Conservation (phyloP, 2,329 filamentous ascomycete genomes). For the Pseudogymnoascus sp. region DNA sequence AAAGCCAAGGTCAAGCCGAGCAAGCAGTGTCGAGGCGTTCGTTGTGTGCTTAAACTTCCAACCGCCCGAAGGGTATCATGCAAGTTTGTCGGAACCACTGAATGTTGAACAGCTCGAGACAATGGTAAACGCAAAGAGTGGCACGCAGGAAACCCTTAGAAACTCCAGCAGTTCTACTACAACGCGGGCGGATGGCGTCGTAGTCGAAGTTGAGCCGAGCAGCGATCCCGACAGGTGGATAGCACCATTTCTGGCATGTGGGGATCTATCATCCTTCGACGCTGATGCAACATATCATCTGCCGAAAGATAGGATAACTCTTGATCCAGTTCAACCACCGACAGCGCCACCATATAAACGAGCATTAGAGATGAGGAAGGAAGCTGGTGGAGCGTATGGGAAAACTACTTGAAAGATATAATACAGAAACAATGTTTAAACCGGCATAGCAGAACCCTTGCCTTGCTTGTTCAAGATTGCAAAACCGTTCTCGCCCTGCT, state of each 20-base stretch:
- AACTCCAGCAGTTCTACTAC: constrained; percentile 7
- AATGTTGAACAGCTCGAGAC: constrained; percentile 51
- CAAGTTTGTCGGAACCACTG: constrained; percentile 68
- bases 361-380: constrained; percentile 75
- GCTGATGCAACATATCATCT: constrained; percentile 90
- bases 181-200: constrained; percentile 20
- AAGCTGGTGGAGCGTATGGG: constrained; percentile 58
- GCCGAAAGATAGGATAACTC: constrained; percentile 74
- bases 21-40: constrained; percentile 93
- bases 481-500: constrained; percentile 16
- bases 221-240: constrained; percentile 65
- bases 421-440: background rate
- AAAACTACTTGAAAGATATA: constrained; percentile 20
- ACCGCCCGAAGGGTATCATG: constrained; percentile 68
- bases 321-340: constrained; percentile 90
- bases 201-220: constrained; percentile 23
- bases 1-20: constrained; percentile 89
- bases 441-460: background rate
- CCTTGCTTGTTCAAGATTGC: constrained; percentile 12
- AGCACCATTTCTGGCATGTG: constrained; percentile 93
- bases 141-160: constrained; percentile 36
- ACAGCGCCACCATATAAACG: constrained; percentile 93
- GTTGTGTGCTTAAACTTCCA: constrained; percentile 88
- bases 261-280: constrained; percentile 89
- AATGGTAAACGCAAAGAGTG: constrained; percentile 40